A percentile compares a stretch with the other conserved stretches of the same genome.
These are phyloP conservation scores for Neurospora tetraspora DNA, from an alignment of 495 filamentous ascomycete genomes.

Conservation along the genomic window DNA sequence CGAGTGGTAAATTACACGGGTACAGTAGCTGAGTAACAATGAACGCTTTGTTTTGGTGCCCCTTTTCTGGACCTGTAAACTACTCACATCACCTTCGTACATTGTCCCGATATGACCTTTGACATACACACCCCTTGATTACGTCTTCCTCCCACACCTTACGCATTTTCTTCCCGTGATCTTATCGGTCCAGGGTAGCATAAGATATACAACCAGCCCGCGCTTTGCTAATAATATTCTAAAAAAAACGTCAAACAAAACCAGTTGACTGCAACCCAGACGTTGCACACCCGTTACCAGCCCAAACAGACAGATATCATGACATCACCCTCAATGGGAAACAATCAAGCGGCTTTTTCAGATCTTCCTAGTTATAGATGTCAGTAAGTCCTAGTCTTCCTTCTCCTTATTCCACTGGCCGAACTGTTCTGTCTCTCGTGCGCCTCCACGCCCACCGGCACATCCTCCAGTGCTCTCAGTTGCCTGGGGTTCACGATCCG, in stretches of 20 bases:
- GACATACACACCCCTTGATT: neutral
- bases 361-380: neutral
- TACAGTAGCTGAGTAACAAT: neutral
- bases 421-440: slow-evolving; percentile 6
- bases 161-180: neutral
- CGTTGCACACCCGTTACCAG: neutral
- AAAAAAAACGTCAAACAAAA: neutral
- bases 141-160: too few relatives aligned
- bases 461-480: slow-evolving; percentile 12
- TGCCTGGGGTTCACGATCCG: slow-evolving; percentile 8
- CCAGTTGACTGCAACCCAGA: neutral
- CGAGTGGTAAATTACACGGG: neutral
- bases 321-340: neutral
- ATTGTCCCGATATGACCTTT: neutral
- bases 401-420: neutral
- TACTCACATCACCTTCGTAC: neutral
- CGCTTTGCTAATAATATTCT: neutral
- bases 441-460: slow-evolving; percentile 10
- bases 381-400: slow-evolving; percentile 12
- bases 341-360: neutral
- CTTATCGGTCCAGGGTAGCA: neutral
- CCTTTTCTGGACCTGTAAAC: neutral
- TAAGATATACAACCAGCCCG: neutral
- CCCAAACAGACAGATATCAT: neutral
- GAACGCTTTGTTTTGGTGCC: neutral